Base-by-base conservation (phyloP, 305 asterid species). In the Lippia alba region DNA sequence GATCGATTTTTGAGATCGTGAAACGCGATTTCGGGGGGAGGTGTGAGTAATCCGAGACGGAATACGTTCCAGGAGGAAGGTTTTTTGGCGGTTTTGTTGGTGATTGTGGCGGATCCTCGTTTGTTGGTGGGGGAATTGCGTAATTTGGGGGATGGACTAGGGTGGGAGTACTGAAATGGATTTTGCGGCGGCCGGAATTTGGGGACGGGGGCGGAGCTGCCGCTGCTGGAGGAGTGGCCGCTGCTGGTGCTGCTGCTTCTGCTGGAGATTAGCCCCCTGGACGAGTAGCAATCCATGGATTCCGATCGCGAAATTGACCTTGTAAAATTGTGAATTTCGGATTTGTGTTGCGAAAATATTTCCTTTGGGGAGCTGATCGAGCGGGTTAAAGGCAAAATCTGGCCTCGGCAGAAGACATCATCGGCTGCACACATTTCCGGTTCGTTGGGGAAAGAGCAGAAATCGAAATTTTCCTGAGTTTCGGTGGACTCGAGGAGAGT, bases 401-500 rank as follows among this genome's bases (percentile, higher is more conserved):
- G 88, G 57, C 97, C 97, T 32, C 70, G 84, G 69, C 77, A 87
- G 72, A 91, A 91, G 39, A 91, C 77, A 39, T 91, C 91, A 39
- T 91, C 97, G 0, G 96, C 96, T 0, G 80, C 76, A 8, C 94
- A 85, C 96, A 87, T 87, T 65, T 84, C 81, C 0, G 92, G 72
- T 17, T 81, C 80, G 32, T 72, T 71, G 3, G 69, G 10, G 36
- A 76, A 78, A 62, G 81, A 74, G 63, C 83, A 74, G 72, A 91
- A 91, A 71, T 87, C 82, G 70, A 91, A 91, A 14, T 89, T 96
- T 17, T 82, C 84, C 45, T 73, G 67, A 20, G 64, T 1, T 56
- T 6, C 45, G 0, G 4, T 30, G 9, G 62, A 12, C 30, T 24
- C 18, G 8, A 19, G 64, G 12, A 50, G 16, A 14, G 46, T 59